These are phyloP conservation scores for Podaxis rugospora DNA, from an alignment of 768 basidiomycete species.

Conservation along the genomic window DNA sequence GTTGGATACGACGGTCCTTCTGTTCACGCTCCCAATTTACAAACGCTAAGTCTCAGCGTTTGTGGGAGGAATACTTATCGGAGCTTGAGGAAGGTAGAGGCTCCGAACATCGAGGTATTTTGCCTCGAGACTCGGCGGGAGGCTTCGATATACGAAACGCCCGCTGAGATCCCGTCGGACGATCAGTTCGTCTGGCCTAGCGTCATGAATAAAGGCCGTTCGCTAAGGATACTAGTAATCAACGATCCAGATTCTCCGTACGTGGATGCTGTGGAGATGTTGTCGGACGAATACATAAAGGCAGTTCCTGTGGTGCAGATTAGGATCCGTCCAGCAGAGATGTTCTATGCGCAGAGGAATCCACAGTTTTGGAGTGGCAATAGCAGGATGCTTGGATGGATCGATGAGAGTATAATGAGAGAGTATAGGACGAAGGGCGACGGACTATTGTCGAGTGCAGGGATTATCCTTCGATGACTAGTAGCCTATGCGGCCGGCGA, in stretches of 20 bases:
- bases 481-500: background rate
- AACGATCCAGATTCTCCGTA: background rate
- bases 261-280: background rate
- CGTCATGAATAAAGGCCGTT: background rate
- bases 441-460: background rate
- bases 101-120: slow-evolving; percentile 8
- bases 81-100: slow-evolving; percentile 4
- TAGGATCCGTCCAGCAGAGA: background rate
- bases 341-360: background rate
- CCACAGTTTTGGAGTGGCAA: background rate
- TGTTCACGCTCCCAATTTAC: background rate
- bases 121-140: slow-evolving; percentile 1
- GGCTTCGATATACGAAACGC: background rate
- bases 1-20: background rate
- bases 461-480: background rate
- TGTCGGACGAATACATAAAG: background rate
- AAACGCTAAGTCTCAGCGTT: background rate
- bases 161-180: background rate
- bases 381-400: background rate
- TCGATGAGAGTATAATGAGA: background rate
- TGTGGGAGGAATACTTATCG: background rate
- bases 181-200: background rate
- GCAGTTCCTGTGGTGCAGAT: background rate
- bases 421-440: background rate
- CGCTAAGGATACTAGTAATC: background rate